Base-by-base conservation (phyloP, 768 basidiomycete genomes). In the Suillus discolor region DNA sequence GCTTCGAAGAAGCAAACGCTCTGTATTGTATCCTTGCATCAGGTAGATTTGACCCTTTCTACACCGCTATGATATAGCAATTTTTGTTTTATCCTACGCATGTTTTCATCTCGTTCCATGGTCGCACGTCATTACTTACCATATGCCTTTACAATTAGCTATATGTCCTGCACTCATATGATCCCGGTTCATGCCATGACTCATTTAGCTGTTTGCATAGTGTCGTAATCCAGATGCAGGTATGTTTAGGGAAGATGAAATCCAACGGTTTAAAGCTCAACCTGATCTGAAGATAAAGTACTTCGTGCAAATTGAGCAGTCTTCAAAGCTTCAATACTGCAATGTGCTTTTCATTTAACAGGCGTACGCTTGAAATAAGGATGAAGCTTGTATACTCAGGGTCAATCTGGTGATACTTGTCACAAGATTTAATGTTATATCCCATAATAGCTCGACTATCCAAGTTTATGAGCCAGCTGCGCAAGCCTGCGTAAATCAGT, bases 1-100 rank as follows among this genome's bases (percentile, higher is more conserved):
- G 88, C 3, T 88, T 92, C 65, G 90, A 91, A 72, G 92, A 93
- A 69, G 92, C 92, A 20, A 92, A 89, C 68, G 74, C 82, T 65
- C 82, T 93, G 54, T 94, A 93, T 71, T 85, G 91, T 25, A 72
- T 83, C 57, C 80, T 93, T 68, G 90, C 85, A 54, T 75, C 73
- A 53, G 75, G 76, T 62, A 75, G 81, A 66, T 74, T 71, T 77
- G 68, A 67, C 34, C 31, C n/a, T 42, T 74, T 49, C 39, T 44
- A 61, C 31, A 41, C 36, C 8, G 47, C 53, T 44, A 41, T 6
- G 59, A 60, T 54, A 42, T 66, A 62, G 28, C 64, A 49, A 45
- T 59, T 11, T 51, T 65, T 64, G 45, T 57, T 39, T 61, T 62
- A 34, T 49, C 45, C 64, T 25, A 73, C 57, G 36, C 60, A 23